phyloP scores from a whole-genome alignment of 1,284 basidiomycete genomes.

The Moesziomyces globuligerus region DNA sequence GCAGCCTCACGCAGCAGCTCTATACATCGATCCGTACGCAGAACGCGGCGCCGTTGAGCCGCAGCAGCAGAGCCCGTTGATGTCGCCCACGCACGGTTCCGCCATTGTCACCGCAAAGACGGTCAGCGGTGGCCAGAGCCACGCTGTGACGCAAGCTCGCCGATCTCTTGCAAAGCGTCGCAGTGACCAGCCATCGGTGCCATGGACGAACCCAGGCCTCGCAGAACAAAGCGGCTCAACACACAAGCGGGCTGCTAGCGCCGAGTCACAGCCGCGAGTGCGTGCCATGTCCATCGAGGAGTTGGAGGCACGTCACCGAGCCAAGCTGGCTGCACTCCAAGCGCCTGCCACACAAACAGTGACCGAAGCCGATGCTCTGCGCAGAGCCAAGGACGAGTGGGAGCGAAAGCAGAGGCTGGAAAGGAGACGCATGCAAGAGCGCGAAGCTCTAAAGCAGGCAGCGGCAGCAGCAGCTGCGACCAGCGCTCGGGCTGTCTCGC shows the following conservation, averaged over 20 bases:
- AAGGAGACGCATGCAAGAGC: constrained; percentile 39
- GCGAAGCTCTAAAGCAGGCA: constrained; percentile 32
- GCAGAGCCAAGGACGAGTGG: constrained; percentile 47
- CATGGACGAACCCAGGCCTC: constrained; percentile 38
- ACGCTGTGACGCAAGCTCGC: constrained; percentile 31
- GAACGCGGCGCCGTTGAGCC: constrained; percentile 1
- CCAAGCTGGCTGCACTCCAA: constrained; percentile 49
- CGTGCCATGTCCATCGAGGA: constrained; percentile 49
- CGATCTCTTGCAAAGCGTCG: constrained; percentile 36
- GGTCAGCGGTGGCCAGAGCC: constrained; percentile 25
- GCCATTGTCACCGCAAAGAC: constrained; percentile 1
- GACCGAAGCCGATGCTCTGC: constrained; percentile 41
- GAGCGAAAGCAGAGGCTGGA: constrained; percentile 39
- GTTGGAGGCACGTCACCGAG: constrained; percentile 44
- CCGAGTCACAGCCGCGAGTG: constrained; percentile 9
- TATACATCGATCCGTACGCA: constrained; percentile 1
- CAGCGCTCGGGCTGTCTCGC: constrained; percentile 6
- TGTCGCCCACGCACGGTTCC: constrained; percentile 5
- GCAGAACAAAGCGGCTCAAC: constrained; percentile 5
- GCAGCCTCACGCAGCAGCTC: constrained; percentile 3
- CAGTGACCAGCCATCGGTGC: constrained; percentile 21
- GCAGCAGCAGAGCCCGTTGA: constrained; percentile 11
- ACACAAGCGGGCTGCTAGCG: constrained; percentile 13
- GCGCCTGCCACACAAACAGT: constrained; percentile 42
- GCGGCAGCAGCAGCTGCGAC: constrained; percentile 23